These are phyloP conservation scores for Paecilomyces fulvus DNA, from an alignment of 2,329 filamentous ascomycete species.

Conservation along the genomic window DNA sequence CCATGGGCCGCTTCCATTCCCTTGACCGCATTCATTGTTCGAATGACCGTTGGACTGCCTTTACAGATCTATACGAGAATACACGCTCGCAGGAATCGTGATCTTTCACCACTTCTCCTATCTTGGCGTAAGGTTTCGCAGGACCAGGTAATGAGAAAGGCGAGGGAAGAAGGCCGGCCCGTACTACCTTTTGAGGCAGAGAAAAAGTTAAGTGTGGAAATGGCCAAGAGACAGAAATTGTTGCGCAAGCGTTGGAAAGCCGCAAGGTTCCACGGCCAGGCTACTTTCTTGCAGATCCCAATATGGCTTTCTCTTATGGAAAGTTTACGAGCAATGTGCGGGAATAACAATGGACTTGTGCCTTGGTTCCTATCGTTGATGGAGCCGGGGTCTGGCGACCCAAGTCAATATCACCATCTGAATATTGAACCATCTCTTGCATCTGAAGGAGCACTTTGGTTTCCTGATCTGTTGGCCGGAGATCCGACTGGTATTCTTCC, in stretches of 20 bases:
- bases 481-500: conserved; percentile 47
- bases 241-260: conserved; percentile 30
- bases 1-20: conserved; percentile 50
- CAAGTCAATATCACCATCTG: conserved; percentile 14
- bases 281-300: conserved; percentile 35
- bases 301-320: conserved; percentile 42
- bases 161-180: conserved; percentile 3
- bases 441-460: conserved; percentile 54
- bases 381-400: conserved; percentile 8
- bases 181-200: conserved; percentile 9
- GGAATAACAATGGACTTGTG: conserved; percentile 32
- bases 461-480: conserved; percentile 46
- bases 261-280: conserved; percentile 21
- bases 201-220: conserved; percentile 13
- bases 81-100: conserved; percentile 32
- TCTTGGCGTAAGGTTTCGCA: conserved; percentile 24
- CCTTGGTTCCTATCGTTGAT: conserved; percentile 26
- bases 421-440: conserved; percentile 42
- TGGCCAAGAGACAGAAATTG: conserved; percentile 13
- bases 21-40: conserved; percentile 45
- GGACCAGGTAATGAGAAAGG: conserved; percentile 7
- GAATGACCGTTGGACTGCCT: conserved; percentile 40
- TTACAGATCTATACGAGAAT: conserved; percentile 36
- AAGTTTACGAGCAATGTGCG: conserved; percentile 40
- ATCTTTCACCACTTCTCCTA: conserved; percentile 34